These are phyloP conservation scores for Holtermanniella nyarrowii DNA, from an alignment of 768 basidiomycete genomes.

Conservation along the genomic window DNA sequence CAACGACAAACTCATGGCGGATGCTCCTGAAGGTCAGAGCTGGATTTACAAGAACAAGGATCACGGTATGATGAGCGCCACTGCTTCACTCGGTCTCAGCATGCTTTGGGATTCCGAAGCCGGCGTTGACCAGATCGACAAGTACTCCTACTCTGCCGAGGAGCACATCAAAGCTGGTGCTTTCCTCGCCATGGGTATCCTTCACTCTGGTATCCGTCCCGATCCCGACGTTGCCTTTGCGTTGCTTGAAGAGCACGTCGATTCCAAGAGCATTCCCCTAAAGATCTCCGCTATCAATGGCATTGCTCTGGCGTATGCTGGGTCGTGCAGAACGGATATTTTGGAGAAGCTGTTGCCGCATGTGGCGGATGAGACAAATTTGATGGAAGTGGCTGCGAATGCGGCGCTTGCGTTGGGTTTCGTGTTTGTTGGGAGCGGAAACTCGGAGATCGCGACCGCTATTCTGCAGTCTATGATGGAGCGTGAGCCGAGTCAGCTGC, in stretches of 20 bases:
- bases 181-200: constrained; percentile 82
- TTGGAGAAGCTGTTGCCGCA: constrained; percentile 65
- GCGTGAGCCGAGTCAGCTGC: constrained; percentile 50
- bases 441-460: constrained; percentile 79
- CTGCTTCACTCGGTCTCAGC: constrained; percentile 85
- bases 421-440: constrained; percentile 87
- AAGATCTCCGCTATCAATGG: constrained; percentile 81
- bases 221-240: constrained; percentile 90
- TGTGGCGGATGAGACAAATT: constrained; percentile 66
- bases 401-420: constrained; percentile 85
- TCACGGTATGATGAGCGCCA: constrained; percentile 96
- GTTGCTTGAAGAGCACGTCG: constrained; percentile 77
- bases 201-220: constrained; percentile 77
- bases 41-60: constrained; percentile 99
- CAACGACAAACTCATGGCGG: constrained; percentile 97
- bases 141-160: constrained; percentile 91
- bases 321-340: constrained; percentile 82
- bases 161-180: constrained; percentile 98
- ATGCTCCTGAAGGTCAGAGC: constrained; percentile 87
- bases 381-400: constrained; percentile 80
- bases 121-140: constrained; percentile 88
- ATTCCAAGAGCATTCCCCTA: constrained; percentile 71
- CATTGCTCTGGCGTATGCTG: constrained; percentile 86
- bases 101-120: constrained; percentile 93
- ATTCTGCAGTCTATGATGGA: constrained; percentile 83